Percentiles rank a stretch among this genome's conserved stretches.
Evolutionary conservation across 352 stramenopile species (phyloP).

Genomic region (Globisporangium carolinianum): DNA sequence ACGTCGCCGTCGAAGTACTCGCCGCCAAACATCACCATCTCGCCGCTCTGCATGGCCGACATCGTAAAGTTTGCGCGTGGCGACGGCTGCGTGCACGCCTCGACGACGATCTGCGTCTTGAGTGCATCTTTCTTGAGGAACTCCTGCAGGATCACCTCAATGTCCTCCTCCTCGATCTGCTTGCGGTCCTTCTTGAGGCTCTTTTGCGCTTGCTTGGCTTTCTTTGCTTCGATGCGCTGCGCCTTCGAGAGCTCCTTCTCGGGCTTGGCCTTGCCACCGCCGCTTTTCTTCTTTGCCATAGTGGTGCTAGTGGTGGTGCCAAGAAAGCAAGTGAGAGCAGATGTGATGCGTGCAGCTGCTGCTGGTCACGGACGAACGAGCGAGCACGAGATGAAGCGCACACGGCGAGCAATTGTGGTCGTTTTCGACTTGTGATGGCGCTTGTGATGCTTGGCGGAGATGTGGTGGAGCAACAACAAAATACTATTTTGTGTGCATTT

Average conservation of each 20-base stretch:
- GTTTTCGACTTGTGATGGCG: too few relatives aligned
- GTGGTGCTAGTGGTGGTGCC: background rate
- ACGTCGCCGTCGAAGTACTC: slow-evolving; percentile 97
- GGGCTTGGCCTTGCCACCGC: slow-evolving; percentile 32
- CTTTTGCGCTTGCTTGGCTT: slow-evolving; percentile 74
- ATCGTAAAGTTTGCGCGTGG: slow-evolving; percentile 79
- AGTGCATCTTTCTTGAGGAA: slow-evolving; percentile 75
- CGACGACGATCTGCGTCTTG: slow-evolving; percentile 56
- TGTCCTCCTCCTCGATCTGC: slow-evolving; percentile 70
- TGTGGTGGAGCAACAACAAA: too few relatives aligned
- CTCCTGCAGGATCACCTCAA: slow-evolving; percentile 73
- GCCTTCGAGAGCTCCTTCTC: slow-evolving; percentile 71
- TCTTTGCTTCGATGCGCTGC: slow-evolving; percentile 73
- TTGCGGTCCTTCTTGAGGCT: slow-evolving; percentile 77
- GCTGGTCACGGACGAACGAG: too few relatives aligned
- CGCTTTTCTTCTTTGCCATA: slow-evolving; percentile 72
- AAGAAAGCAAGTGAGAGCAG: too few relatives aligned
- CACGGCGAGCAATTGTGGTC: too few relatives aligned
- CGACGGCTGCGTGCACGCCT: slow-evolving; percentile 41
- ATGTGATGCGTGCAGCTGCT: too few relatives aligned
- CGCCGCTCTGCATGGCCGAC: slow-evolving; percentile 56
- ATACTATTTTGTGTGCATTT: too few relatives aligned
- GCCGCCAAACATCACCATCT: slow-evolving; percentile 93
- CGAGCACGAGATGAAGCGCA: too few relatives aligned
- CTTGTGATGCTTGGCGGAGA: too few relatives aligned